These are phyloP conservation scores for Verticillium zaregamsianum DNA, from an alignment of 2,329 filamentous ascomycete species.

Conservation along the genomic window DNA sequence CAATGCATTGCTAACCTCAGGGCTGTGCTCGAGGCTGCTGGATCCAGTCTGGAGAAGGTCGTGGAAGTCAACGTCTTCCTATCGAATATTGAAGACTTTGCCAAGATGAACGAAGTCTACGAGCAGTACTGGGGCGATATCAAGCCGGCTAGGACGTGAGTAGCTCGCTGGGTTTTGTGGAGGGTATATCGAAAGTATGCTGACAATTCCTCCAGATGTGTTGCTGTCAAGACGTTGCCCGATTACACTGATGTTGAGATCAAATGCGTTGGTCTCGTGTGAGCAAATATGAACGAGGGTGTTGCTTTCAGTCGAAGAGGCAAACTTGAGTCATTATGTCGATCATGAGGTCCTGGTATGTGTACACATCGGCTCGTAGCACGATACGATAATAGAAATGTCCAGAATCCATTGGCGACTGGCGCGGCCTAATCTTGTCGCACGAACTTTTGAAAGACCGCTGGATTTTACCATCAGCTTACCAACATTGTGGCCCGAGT, in stretches of 20 bases:
- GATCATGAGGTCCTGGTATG: no score
- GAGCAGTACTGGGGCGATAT: constrained; percentile 58
- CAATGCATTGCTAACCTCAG: constrained; percentile 65
- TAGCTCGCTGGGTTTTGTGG: constrained; percentile 1
- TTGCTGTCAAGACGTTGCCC: constrained; percentile 25
- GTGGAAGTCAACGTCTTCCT: constrained; percentile 72
- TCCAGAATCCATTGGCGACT: no score
- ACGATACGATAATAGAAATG: no score
- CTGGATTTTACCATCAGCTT: neutral
- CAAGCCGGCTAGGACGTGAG: constrained; percentile 36
- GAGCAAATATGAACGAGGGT: neutral
- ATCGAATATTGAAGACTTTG: constrained; percentile 67
- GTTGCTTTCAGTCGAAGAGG: neutral
- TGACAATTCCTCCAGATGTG: constrained; percentile 3
- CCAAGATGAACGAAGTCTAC: constrained; percentile 69
- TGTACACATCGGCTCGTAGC: no score
- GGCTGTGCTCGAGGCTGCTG: constrained; percentile 65
- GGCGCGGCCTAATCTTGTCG: no score
- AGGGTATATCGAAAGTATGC: neutral
- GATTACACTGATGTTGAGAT: constrained; percentile 24
- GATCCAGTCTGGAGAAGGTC: constrained; percentile 58
- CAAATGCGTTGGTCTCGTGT: constrained; percentile 18
- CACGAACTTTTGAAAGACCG: no score
- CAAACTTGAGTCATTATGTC: no score
- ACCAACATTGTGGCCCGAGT: neutral